Evolutionary conservation across 495 filamentous ascomycete genomes (phyloP), one percentile per base, ranked within the genome.

Genomic region (Filosporella fistucella): DNA sequence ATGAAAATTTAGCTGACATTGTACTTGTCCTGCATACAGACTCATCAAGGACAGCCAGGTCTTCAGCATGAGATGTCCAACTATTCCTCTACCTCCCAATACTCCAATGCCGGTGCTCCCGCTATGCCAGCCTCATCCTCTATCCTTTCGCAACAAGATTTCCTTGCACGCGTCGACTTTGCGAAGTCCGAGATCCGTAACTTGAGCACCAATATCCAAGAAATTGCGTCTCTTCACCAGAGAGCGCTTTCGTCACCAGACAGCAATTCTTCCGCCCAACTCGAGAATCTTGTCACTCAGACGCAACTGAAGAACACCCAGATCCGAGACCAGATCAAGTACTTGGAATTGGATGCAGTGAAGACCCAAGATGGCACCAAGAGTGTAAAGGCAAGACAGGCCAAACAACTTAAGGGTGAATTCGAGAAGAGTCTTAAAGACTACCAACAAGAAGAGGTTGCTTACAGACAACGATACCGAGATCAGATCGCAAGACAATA

Each of bases 401-500:
- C 81, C 32, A 69, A 76, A 36, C 72, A 71, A 55, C 65, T 88
- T 60, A 86, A 85, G 68, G 63, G 61, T 32, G 73, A 76, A 36
- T 86, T 88, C 64, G 72, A 79, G 64, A 69, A 72, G 40, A 76
- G 79, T 55, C 63, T 89, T 50, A 69, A 77, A 53, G 72, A 69
- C 26, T 88, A 80, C 60, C 70, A 82, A 49, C 65, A 76, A 45
- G 80, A 85, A 58, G 85, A 89, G 69, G 64, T 69, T 36, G 66
- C 65, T n/a, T 86, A 85, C 66, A 71, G 76, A 54, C 66, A 73
- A 54, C 67, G 81, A 39, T 86, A 85, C 54, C 72, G 77, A 43
- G 82, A 86, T 42, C 81, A 85, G 64, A 85, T 88, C 59, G 72
- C 76, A 42, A 75, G 85, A 47, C 85, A 89, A 65, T 88, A 83